Evolutionary conservation across 495 filamentous ascomycete species (phyloP).

Genomic region (Aspergillus haitiensis): DNA sequence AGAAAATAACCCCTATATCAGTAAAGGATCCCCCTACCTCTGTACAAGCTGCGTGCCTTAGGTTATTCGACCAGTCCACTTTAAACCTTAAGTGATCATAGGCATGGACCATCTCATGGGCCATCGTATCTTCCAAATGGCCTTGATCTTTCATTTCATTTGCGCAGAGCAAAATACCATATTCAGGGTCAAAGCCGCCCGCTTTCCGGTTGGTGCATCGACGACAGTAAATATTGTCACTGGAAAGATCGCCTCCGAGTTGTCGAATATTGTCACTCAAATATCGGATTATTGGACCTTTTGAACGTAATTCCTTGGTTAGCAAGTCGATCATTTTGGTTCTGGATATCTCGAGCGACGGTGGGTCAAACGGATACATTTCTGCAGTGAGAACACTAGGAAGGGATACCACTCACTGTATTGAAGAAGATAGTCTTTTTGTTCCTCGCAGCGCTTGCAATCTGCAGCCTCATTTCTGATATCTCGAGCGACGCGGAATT

Average conservation of each 20-base stretch:
- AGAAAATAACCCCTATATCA: no score
- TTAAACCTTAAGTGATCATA: slow-evolving; percentile 92
- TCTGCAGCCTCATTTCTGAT: slow-evolving; percentile 64
- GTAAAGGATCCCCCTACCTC: slow-evolving; percentile 61
- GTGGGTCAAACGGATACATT: not conserved
- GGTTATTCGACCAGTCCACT: slow-evolving; percentile 71
- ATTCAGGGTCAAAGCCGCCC: slow-evolving; percentile 80
- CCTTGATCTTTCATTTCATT: slow-evolving; percentile 74
- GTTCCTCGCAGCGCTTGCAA: slow-evolving; percentile 73
- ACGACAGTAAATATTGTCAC: slow-evolving; percentile 74
- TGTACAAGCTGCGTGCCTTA: slow-evolving; percentile 92
- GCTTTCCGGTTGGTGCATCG: slow-evolving; percentile 66
- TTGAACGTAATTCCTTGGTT: not conserved
- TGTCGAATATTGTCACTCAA: slow-evolving; percentile 72
- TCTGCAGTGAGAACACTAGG: not conserved
- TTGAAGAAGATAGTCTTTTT: slow-evolving; percentile 75
- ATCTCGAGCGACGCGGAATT: slow-evolving; percentile 71
- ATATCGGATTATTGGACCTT: slow-evolving; percentile 80
- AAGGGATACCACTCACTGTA: slow-evolving; percentile 53
- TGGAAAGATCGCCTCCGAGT: slow-evolving; percentile 72
- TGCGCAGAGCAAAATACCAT: slow-evolving; percentile 87
- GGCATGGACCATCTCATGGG: slow-evolving; percentile 97
- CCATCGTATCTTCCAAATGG: slow-evolving; percentile 88
- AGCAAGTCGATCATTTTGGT: slow-evolving; percentile 3
- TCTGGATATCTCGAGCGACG: not conserved